Evolutionary conservation across 768 basidiomycete species (phyloP).

Genomic region (Naganishia kalamii): DNA sequence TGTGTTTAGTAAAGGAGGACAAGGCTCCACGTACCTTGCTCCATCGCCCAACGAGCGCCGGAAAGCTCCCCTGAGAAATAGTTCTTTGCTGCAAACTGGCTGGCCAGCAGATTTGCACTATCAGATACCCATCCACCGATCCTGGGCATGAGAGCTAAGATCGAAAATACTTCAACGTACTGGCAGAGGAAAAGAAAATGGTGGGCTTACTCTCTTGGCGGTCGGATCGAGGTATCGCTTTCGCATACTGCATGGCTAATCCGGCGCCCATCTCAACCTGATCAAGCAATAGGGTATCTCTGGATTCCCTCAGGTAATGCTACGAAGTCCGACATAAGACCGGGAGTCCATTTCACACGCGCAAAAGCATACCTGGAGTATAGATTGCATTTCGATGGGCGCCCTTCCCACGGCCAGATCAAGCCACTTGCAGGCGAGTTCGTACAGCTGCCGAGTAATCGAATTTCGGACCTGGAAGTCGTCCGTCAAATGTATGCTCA

Average conservation of each 20-base stretch:
- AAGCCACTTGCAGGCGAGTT: slow-evolving; percentile 75
- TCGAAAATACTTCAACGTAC: background rate
- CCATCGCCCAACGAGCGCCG: slow-evolving; percentile 52
- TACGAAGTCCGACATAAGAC: slow-evolving; percentile 41
- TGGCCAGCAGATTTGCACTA: slow-evolving; percentile 69
- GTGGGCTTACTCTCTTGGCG: slow-evolving; percentile 57
- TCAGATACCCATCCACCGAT: slow-evolving; percentile 64
- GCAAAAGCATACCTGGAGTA: slow-evolving; percentile 64
- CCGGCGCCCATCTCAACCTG: slow-evolving; percentile 86
- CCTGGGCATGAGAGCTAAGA: slow-evolving; percentile 42
- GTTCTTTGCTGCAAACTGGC: slow-evolving; percentile 83
- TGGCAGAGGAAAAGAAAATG: background rate
- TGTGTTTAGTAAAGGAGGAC: background rate
- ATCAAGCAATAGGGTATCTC: slow-evolving; percentile 62
- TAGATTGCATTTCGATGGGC: slow-evolving; percentile 85
- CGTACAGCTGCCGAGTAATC: slow-evolving; percentile 67
- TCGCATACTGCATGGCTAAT: slow-evolving; percentile 77
- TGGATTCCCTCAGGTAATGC: slow-evolving; percentile 80
- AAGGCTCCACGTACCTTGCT: slow-evolving; percentile 25
- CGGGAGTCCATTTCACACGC: no score
- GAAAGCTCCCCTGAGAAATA: slow-evolving; percentile 82
- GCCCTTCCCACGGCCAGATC: slow-evolving; percentile 77
- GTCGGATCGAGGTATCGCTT: slow-evolving; percentile 68
- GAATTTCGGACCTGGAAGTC: slow-evolving; percentile 78
- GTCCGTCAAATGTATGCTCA: slow-evolving; percentile 75